Conservation (phyloP, 2,329 filamentous ascomycete genomes). For the Neofusicoccum kwambonambiense region DNA sequence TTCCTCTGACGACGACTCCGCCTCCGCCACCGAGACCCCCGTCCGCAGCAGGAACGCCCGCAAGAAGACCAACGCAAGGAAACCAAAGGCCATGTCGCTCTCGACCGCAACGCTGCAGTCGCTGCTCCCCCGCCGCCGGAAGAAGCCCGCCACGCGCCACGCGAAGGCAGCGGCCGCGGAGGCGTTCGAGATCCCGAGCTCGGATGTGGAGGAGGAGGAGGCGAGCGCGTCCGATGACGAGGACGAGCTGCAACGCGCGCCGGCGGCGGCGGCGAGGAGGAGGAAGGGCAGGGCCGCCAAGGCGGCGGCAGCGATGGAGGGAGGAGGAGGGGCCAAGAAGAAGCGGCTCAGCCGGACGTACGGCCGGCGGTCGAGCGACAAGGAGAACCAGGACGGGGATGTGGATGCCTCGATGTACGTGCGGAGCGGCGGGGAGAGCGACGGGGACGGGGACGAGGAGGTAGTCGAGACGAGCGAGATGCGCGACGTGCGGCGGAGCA, state of each 20-base stretch:
- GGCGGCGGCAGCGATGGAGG: conserved; percentile 14
- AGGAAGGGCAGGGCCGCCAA: conserved; percentile 18
- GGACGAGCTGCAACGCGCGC: conserved; percentile 38
- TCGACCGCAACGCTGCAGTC: conserved; percentile 47
- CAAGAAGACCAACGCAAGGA: background rate
- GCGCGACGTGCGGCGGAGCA: conserved; percentile 26
- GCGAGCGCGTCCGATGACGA: conserved; percentile 26
- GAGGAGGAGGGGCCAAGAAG: conserved; percentile 17
- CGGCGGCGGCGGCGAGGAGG: conserved; percentile 24
- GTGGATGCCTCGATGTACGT: background rate
- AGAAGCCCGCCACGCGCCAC: background rate
- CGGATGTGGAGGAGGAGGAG: conserved; percentile 25
- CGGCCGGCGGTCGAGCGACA: conserved; percentile 34
- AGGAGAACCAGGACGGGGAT: conserved; percentile 38
- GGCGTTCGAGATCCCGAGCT: conserved; percentile 43
- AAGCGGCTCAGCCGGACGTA: conserved; percentile 32
- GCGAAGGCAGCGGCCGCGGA: conserved; percentile 21
- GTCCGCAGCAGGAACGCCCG: conserved; percentile 6
- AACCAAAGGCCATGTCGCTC: conserved; percentile 18
- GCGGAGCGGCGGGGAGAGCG: conserved; percentile 39
- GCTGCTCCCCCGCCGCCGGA: conserved; percentile 42
- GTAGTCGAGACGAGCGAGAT: conserved; percentile 26
- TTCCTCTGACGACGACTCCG: conserved; percentile 34
- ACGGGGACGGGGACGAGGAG: conserved; percentile 21
- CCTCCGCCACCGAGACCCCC: conserved; percentile 27